Evolutionary conservation across 1,284 basidiomycete species (phyloP).

Genomic region (Rhodotorula sp.): DNA sequence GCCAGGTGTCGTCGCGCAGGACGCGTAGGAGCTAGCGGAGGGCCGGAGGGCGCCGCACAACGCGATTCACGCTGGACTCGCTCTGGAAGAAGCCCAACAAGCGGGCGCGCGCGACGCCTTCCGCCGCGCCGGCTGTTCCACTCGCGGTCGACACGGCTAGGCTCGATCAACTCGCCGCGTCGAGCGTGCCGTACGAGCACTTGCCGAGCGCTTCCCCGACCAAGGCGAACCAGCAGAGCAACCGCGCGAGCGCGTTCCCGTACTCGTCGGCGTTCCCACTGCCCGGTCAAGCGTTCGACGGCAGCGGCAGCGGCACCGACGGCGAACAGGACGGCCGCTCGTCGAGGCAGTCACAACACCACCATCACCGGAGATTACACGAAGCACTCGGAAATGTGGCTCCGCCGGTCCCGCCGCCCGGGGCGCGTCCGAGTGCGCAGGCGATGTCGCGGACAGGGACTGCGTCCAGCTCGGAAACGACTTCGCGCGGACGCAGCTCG

Average conservation of each 20-base stretch:
- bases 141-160: slow-evolving; percentile 5
- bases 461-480: neutral
- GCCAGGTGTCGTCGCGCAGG: neutral
- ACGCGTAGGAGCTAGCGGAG: no score
- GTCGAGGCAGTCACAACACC: neutral
- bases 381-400: slow-evolving; percentile 27
- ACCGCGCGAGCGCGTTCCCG: slow-evolving; percentile 17
- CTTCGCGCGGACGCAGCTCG: neutral
- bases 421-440: neutral
- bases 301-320: neutral
- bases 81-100: slow-evolving; percentile 15
- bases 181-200: slow-evolving; percentile 27
- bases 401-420: neutral
- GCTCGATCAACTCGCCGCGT: slow-evolving; percentile 17
- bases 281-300: slow-evolving; percentile 12
- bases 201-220: slow-evolving; percentile 30
- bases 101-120: neutral
- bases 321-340: neutral
- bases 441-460: neutral
- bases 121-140: neutral
- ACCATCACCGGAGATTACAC: slow-evolving; percentile 7
- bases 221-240: neutral
- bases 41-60: neutral
- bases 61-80: slow-evolving; percentile 24
- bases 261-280: slow-evolving; percentile 28